phyloP scores from a whole-genome alignment of 768 basidiomycete genomes.

The Kwoniella heveanensis region DNA sequence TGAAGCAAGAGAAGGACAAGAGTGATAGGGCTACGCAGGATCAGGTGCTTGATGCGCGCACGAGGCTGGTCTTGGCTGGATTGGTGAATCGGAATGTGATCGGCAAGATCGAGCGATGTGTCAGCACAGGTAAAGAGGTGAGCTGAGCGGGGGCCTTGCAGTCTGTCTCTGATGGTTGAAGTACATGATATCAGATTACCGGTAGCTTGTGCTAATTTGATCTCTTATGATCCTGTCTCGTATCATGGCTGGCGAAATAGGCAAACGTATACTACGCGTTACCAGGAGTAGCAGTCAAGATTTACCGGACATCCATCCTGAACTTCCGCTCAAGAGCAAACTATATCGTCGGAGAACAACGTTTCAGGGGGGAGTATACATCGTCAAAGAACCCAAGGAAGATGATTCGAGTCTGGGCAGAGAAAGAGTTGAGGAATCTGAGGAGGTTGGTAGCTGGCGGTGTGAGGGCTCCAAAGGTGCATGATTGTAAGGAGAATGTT shows the following conservation, averaged over 20 bases:
- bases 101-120: conserved; percentile 89
- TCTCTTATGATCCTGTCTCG: too few species aligned
- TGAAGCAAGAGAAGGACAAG: conserved; percentile 92
- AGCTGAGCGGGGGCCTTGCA: conserved; percentile 39
- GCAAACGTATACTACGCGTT: conserved; percentile 70
- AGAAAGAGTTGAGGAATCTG: conserved; percentile 97
- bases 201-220: too few species aligned
- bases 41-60: conserved; percentile 95
- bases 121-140: conserved; percentile 98
- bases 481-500: conserved; percentile 95
- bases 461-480: conserved; percentile 79
- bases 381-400: conserved; percentile 86
- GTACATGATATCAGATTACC: too few species aligned
- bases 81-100: conserved; percentile 90
- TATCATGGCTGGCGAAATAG: conserved; percentile 60
- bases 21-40: conserved; percentile 94
- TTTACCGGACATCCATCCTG: conserved; percentile 97
- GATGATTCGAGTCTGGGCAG: conserved; percentile 98
- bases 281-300: conserved; percentile 75
- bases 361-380: conserved; percentile 79
- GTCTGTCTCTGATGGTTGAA: too few species aligned
- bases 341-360: conserved; percentile 92
- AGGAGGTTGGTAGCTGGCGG: conserved; percentile 80
- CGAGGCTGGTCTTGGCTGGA: conserved; percentile 88
- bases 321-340: conserved; percentile 96